These are phyloP conservation scores for Xylaria sp. DNA, from an alignment of 2,329 filamentous ascomycete genomes.

Conservation along the genomic window DNA sequence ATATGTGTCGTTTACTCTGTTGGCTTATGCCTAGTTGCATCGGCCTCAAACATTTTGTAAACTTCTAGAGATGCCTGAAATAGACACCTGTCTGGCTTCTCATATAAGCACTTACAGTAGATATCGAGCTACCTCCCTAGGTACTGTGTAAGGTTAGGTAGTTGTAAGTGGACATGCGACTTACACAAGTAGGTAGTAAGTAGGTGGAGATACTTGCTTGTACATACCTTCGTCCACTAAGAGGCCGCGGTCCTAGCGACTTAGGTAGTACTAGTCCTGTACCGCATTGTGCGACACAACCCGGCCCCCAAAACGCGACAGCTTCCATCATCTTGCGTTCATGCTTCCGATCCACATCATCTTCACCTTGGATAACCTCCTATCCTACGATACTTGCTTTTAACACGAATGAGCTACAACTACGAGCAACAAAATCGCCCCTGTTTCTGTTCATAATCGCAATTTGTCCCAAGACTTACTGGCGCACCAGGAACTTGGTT, in stretches of 20 bases:
- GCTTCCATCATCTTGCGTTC: slow-evolving; percentile 19
- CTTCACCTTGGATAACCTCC: not conserved
- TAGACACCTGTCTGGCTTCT: not conserved
- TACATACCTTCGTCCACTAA: not conserved
- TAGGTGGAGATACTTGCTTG: not conserved
- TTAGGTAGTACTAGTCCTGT: not conserved
- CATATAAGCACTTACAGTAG: too few species aligned
- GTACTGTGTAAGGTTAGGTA: not conserved
- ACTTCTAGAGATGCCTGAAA: not conserved
- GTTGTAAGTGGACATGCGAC: not conserved
- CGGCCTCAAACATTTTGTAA: too few species aligned
- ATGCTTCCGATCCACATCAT: slow-evolving; percentile 9
- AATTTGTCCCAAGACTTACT: not conserved
- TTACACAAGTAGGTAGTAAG: not conserved
- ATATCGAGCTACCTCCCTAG: not conserved
- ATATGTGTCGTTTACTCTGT: too few species aligned
- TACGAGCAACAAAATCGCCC: not conserved
- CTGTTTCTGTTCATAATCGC: not conserved
- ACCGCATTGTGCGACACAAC: slow-evolving; percentile 14
- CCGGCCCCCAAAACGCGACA: slow-evolving; percentile 17
- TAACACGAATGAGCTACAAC: not conserved
- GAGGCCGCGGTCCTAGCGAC: not conserved
- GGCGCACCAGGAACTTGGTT: not conserved
- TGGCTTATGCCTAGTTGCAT: too few species aligned
- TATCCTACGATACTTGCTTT: not conserved